phyloP scores from a whole-genome alignment of 257 asterid genomes.

The Solanum arcanum region DNA sequence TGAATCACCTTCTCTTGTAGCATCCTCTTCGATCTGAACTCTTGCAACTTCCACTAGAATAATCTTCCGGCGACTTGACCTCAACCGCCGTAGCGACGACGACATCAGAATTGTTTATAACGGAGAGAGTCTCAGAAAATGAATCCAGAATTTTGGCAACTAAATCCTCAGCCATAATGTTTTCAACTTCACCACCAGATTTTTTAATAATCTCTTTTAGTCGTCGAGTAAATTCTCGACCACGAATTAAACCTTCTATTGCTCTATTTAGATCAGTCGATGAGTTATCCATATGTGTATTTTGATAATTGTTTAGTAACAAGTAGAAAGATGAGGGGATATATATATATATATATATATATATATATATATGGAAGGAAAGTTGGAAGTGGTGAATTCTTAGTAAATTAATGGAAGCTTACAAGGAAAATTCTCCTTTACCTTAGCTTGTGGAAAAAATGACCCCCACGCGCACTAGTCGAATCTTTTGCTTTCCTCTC shows the following conservation, averaged over 20 bases:
- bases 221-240: slow-evolving; percentile 27
- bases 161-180: slow-evolving; percentile 8
- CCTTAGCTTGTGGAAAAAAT: not conserved
- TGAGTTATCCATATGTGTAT: not conserved
- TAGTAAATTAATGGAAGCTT: slow-evolving; percentile 1
- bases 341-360: not conserved
- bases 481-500: not conserved
- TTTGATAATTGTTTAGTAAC: not conserved
- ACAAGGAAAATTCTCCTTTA: not conserved
- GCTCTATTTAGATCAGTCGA: slow-evolving; percentile 9
- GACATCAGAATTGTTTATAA: slow-evolving; percentile 14
- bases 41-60: slow-evolving; percentile 33
- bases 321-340: not conserved
- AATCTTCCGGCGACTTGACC: slow-evolving; percentile 22
- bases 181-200: not conserved
- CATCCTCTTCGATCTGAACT: slow-evolving; percentile 50
- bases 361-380: not conserved
- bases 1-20: slow-evolving; percentile 45
- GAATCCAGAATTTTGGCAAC: slow-evolving; percentile 25
- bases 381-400: not conserved
- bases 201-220: slow-evolving; percentile 20
- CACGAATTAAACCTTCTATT: slow-evolving; percentile 29
- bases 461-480: slow-evolving; percentile 2
- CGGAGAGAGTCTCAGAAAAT: slow-evolving; percentile 25
- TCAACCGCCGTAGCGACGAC: not conserved